Evolutionary conservation across 1,284 basidiomycete genomes (phyloP), one percentile per base, ranked within the genome.

Genomic region (Coniophora puteana): DNA sequence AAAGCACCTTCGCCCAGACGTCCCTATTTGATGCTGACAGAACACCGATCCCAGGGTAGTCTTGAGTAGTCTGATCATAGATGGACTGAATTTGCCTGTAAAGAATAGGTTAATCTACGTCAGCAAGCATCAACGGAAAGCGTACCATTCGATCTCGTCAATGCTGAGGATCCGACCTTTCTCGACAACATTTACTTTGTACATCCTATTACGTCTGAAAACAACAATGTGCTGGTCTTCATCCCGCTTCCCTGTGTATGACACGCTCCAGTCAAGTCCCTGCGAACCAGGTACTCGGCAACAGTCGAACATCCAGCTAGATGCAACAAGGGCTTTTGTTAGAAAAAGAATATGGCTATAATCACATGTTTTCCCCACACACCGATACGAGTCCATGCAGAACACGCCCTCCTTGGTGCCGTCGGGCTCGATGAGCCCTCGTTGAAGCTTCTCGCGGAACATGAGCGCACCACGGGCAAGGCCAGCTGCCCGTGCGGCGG

Each of bases 271-370:
- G 60, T 94, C 92, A 2, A 81, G 63, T 0, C 79, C 80, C 32
- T 78, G 68, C 3, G 67, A 61, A 2, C 86, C 85, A 2, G 91
- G 92, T 26, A 94, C 71, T 40, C 91, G 87, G 52, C 80, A 88
- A 54, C 89, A 89, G 63, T 94, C 92, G 54, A 93, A 94, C 85
- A 94, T 92, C 91, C 91, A 89, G 32, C 86, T 85, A 43, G 23
- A 20, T 32, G 18, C n/a, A 14, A 44, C 23, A 10, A 34, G n/a
- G 40, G 22, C 23, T 6, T 18, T 47, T 3, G 11, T 39, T 27
- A 27, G 22, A 28, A 8, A 21, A 34, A 23, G 12, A 7, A 18
- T 39, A n/a, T 20, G n/a, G 7, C 38, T 8, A n/a, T 18, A 22
- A 11, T 11, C 16, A 24, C 13, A 33, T 20, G 16, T 17, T 12